Base-by-base conservation (phyloP, 495 filamentous ascomycete species). In the Tricharina praecox region DNA sequence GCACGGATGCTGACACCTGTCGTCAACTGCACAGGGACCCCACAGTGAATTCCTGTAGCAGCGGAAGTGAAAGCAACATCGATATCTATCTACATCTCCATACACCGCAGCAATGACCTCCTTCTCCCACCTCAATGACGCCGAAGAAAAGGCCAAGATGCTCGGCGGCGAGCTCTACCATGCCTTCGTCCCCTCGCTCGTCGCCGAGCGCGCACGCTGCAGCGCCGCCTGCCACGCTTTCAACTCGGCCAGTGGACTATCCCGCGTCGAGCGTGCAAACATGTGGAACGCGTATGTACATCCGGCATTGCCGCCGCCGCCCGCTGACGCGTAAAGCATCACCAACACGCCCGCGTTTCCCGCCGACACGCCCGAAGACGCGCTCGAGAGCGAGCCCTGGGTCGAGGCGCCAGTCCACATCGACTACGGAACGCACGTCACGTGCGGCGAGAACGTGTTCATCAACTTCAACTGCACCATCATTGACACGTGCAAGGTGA, bases 381-480 rank as follows among this genome's bases (percentile, higher is more conserved):
- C 74, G 3, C 71, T 82, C 33, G 62, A 61, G 11, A 55, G 73
- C 26, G 72, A 81, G 10, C 73, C 82, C 3, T 85, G 71, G 70
- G 66, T 88, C n/a, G 77, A 83, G 49, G 63, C 74, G 0, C 82
- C 83, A 4, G 67, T 92, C 53, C 70, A 67, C 11, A 65, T 78
- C 2, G 85, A 92, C 60, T 86, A 90, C 51, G 85, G 85, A 1
- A 75, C 67, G 54, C 85, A 92, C 48, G 63, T 87, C 37, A 69
- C 68, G 43, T 51, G 87, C 19, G 82, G 79, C 19, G 60, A 71
- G 18, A 68, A 70, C 23, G 78, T 82, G 13, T 93, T 77, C 59
- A 68, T 92, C 61, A 93, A 92, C 66, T 78, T 71, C 59, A 78
- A 83, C 64, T 73, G 70, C 47, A 77, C 74, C 3, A 76, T 85